Evolutionary conservation across 345 rosid genomes (phyloP).

Genomic region (Jatropha curcas): DNA sequence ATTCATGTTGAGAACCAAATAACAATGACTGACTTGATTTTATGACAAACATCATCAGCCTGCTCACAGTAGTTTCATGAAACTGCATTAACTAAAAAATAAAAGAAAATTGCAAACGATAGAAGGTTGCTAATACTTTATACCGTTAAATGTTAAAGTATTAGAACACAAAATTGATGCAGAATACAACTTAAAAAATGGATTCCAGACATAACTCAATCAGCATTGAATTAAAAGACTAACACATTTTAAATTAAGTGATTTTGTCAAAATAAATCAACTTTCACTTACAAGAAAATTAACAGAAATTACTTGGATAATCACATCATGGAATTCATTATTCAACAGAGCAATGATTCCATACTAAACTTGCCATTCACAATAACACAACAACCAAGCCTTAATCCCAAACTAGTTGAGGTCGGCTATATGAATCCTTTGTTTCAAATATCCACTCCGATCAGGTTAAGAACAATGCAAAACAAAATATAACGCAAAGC

Average conservation of each 20-base stretch:
- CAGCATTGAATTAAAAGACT: too few relatives aligned
- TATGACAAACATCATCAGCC: background rate
- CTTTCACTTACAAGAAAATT: background rate
- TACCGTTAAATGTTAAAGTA: too few relatives aligned
- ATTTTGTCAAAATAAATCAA: background rate
- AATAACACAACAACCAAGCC: too few relatives aligned
- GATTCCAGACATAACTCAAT: background rate
- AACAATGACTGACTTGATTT: background rate
- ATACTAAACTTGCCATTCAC: background rate
- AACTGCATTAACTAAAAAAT: background rate
- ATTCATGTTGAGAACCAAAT: background rate
- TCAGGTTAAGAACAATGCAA: too few relatives aligned
- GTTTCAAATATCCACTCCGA: too few relatives aligned
- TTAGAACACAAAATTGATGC: background rate
- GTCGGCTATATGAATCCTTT: too few relatives aligned
- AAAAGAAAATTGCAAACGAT: background rate
- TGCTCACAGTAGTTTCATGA: background rate
- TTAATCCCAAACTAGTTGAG: too few relatives aligned
- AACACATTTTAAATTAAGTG: background rate
- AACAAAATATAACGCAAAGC: too few relatives aligned
- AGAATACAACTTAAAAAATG: background rate
- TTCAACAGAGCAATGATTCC: background rate
- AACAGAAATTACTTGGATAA: background rate
- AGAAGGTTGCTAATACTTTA: background rate
- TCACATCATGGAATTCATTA: background rate